Evolutionary conservation across 1,284 basidiomycete genomes (phyloP), one percentile per base, ranked within the genome.

Genomic region (Cutaneotrichosporon sp.): DNA sequence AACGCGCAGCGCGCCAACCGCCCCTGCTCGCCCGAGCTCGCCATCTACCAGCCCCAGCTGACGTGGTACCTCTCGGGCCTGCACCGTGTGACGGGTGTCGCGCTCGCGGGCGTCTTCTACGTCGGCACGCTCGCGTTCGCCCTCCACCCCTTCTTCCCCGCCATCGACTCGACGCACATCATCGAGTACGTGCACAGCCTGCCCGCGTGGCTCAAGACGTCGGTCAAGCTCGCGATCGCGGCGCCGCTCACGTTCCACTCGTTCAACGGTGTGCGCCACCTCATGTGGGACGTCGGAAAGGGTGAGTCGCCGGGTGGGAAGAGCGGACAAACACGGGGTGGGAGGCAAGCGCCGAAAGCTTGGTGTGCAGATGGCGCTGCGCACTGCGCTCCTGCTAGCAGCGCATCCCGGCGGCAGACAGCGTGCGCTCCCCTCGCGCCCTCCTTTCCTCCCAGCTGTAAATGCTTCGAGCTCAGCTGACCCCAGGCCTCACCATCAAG

Each of bases 1-100:
- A 95, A 99, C 83, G 79, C 86, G 67, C 94, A 97, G 79, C 87
- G 95, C 67, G 81, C 90, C 55, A 82, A 84, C 54, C 89, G 95
- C 31, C 95, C 97, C 20, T 89, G 84, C 61, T 91, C 89, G 72
- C 95, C 97, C 24, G 93, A 97, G 80, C 89, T 95, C 72, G 91
- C 91, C 54, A 97, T 98, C 80, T 99, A 98, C 83, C 91, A 97
- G 79, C 93, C 92, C 22, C 95, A 97, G 79, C 80, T 84, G 51
- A 98, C 95, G 47, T 97, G 91, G 92, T 42, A 89, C 59, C 84
- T 81, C 3, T 97, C 93, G 16, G 93, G 95, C 72, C 85, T 84
- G 33, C 89, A 98, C 82, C 90, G 95, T 78, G 80, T 86, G 52
- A 91, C 93, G 7, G 95, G 97, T 63, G 84, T 81, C 24, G 91